Base-by-base conservation (phyloP, 1,139 yeast species). In the Candida sp. region DNA sequence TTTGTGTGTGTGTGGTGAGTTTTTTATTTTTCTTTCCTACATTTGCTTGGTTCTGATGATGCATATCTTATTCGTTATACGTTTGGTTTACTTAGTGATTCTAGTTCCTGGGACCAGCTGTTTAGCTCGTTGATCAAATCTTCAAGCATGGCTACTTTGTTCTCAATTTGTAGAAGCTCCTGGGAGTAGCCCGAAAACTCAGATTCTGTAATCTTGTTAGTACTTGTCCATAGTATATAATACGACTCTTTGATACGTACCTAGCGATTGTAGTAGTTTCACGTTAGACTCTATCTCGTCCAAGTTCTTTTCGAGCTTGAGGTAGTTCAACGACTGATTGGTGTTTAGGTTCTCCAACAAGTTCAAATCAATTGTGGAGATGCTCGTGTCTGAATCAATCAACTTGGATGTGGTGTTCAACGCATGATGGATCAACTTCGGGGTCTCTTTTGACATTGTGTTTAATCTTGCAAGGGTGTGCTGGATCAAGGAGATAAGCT, bases 51-150 rank as follows among this genome's bases (percentile, higher is more conserved):
- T 23, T 12, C n/a, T 9, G n/a, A 38, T 3, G 27, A 25, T 25
- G 17, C 6, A 38, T 38, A 11, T n/a, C 7, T 12, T n/a, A 41
- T 31, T 9, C n/a, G 22, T 25, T 41, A 41, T 30, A 11, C 17
- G 27, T 31, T 30, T 4, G 28, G 31, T 8, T 8, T 43, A 43
- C 27, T 43, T 43, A 27, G 9, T 34, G 12, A 30, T 44, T 52
- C 83, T 44, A 84, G 60, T 53, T 84, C 88, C 27, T 70, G 66
- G 1, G 88, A 75, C 85, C 88, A 87, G 49, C 71, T 74, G 53
- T 85, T 89, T 47, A 88, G 64, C 57, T 88, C 92, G 5, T 66
- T 61, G 1, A 80, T 75, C 4, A 87, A 59, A 0, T 59, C 61
- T 47, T 80, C 83, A 49, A 88, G 62, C 39, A 72, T 69, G 9